Evolutionary conservation across 345 rosid genomes (phyloP), one percentile per base, ranked within the genome.

Genomic region (Draba incana): DNA sequence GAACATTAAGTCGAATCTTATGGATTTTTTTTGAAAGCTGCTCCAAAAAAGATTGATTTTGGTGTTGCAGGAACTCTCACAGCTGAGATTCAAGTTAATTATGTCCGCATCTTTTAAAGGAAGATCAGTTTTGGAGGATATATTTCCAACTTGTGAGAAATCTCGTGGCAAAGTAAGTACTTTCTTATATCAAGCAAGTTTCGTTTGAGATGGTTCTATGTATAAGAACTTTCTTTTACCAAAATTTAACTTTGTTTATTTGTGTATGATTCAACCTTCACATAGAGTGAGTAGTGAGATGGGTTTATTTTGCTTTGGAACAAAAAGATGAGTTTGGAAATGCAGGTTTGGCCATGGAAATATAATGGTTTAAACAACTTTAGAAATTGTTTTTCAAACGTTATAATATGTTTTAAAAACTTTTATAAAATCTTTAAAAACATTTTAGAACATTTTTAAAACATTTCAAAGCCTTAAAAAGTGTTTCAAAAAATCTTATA

Each of bases 141-240:
- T 90, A 93, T 66, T 93, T 88, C 71, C 60, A 70, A 63, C 90
- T 90, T 74, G 96, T n/a, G n/a, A n/a, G n/a, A n/a, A n/a, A n/a
- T n/a, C n/a, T n/a, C n/a, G n/a, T 93, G 12, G 75, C 88, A 39
- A 88, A 82, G 97, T 93, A 82, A 73, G 81, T 20, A 20, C 20
- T 20, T 20, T 20, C 20, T 20, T 20, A 20, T 20, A 20, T 20
- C 20, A 20, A 20, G 20, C 49, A 46, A 44, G 20, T 72, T 64
- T 47, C 5, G 2, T 30, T 58, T 46, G 4, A 31, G 54, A 72
- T 73, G 20, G 20, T 20, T 20, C 20, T 20, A 20, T 20, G 20
- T 20, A 20, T 1, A 20, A 20, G 20, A 20, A 20, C 20, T 20
- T 20, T 20, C 20, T 20, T 20, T 20, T 20, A 20, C 20, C 20